Base-by-base conservation (phyloP, 1,284 basidiomycete genomes). In the Neonothopanus nambi region DNA sequence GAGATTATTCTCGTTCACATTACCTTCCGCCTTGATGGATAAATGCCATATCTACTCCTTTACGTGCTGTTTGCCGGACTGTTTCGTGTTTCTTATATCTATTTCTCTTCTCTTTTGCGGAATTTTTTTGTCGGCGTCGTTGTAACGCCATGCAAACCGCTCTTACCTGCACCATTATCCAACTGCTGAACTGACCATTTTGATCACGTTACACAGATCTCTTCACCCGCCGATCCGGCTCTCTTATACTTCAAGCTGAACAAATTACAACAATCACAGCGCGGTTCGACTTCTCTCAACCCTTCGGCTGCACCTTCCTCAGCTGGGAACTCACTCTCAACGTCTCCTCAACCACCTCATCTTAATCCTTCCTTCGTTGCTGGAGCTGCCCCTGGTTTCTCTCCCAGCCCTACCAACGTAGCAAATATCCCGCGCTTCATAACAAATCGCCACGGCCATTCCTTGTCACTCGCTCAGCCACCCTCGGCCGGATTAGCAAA, bases 221-320 rank as follows among this genome's bases (percentile, higher is more conserved):
- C 89, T 2, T 91, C 89, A 18, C 89, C 90, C 21, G 89, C 89
- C 6, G 89, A 91, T 65, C 89, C 90, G 38, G 85, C 85, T 17
- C 70, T 92, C 23, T 73, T 92, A 23, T 77, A 82, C 61, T 91
- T 87, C 72, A 91, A 90, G 66, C 75, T 92, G 41, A 90, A 90
- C 70, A 91, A 89, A 67, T 73, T 92, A 9, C 88, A 90, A 60
- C 83, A 86, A 66, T 80, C 86, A 0, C 88, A 89, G 61, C 65
- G 63, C 11, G 63, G 62, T 37, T 61, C 43, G 12, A 33, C 9
- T 33, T 33, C 30, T 33, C 37, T 39, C 12, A 38, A 23, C 23
- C 35, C 47, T 18, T 48, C 56, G 20, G 38, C 41, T 18, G 56
- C 52, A n/a, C 76, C 74, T 39, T 71, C 71, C 17, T 80, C 84